A percentile compares a stretch with the other conserved stretches of the same genome.
These are phyloP conservation scores for Acer saccharum DNA, from an alignment of 345 rosid genomes.

Conservation along the genomic window DNA sequence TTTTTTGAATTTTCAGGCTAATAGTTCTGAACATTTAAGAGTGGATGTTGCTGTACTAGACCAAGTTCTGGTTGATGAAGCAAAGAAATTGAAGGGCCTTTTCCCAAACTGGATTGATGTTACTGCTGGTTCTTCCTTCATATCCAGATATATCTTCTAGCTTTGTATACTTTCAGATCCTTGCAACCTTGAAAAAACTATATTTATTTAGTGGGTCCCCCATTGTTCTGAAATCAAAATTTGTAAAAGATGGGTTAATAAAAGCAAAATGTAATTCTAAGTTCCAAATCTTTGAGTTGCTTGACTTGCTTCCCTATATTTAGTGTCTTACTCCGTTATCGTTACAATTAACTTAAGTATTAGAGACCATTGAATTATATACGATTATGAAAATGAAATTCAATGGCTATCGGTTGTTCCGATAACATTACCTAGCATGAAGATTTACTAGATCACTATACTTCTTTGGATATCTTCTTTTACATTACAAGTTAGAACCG, in stretches of 20 bases:
- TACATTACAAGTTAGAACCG: not conserved
- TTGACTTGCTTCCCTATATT: not conserved
- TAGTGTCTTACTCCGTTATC: too few species aligned
- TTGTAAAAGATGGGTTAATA: conserved; percentile 6
- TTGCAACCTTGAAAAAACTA: not conserved
- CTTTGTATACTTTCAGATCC: not conserved
- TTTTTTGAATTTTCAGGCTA: conserved; percentile 48
- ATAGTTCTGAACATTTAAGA: conserved; percentile 47
- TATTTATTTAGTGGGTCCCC: not conserved
- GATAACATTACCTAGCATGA: not conserved
- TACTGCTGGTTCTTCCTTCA: conserved; percentile 62
- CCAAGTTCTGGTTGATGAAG: conserved; percentile 62
- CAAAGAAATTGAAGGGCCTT: conserved; percentile 60
- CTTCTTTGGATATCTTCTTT: not conserved
- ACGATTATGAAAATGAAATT: not conserved
- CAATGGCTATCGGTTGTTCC: not conserved
- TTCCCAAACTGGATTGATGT: conserved; percentile 93
- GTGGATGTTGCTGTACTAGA: conserved; percentile 85
- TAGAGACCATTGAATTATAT: too few species aligned
- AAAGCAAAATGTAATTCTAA: not conserved
- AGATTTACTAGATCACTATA: not conserved
- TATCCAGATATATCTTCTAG: conserved; percentile 73
- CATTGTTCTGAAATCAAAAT: not conserved
- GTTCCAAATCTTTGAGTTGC: not conserved
- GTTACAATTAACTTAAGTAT: too few species aligned